Evolutionary conservation across 768 basidiomycete species (phyloP), one percentile per base, ranked within the genome.

Genomic region (Rhodotorula taiwanensis): DNA sequence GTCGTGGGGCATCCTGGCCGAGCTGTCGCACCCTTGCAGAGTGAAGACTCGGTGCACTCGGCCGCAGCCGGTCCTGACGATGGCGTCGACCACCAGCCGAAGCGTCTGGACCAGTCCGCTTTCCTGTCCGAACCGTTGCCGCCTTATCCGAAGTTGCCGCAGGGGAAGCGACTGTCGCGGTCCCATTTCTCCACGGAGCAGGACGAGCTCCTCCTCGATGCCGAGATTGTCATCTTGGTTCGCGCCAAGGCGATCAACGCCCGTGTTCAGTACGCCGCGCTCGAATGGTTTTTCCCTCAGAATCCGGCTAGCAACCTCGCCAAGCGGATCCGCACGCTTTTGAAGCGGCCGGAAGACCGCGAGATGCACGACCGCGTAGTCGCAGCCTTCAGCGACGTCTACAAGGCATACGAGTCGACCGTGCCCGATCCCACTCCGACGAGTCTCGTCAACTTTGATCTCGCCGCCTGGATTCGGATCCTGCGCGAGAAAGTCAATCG

Each of bases 181-280:
- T 89, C 90, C 73, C 83, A 83, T 52, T 98, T 90, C 91, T 88
- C 82, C 58, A 76, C 81, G 44, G 88, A 93, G 53, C 89, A 85
- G 59, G 91, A 97, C 59, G 94, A 98, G 64, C 81, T 92, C 43
- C 85, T 86, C 30, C 83, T 86, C 57, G 94, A 98, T 72, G 86
- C 86, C 1, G 85, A 84, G 50, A 86, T 83, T 16, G 85, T 98
- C 67, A 83, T 97, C 61, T 82, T 83, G 70, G 86, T 86, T 41
- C 86, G 93, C 21, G 87, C 86, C 21, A 77, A 81, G 39, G 81
- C 83, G 60, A 78, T 87, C 54, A 85, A 88, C 67, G 8, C 2
- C 9, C 61, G 61, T 15, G 20, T 60, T 10, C 5, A 16, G 13
- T 86, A 86, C 80, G 80, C 79, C 21, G 86, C 86, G 13, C 80